Evolutionary conservation across 2,329 filamentous ascomycete genomes (phyloP).

Genomic region (Cercospora canescens): DNA sequence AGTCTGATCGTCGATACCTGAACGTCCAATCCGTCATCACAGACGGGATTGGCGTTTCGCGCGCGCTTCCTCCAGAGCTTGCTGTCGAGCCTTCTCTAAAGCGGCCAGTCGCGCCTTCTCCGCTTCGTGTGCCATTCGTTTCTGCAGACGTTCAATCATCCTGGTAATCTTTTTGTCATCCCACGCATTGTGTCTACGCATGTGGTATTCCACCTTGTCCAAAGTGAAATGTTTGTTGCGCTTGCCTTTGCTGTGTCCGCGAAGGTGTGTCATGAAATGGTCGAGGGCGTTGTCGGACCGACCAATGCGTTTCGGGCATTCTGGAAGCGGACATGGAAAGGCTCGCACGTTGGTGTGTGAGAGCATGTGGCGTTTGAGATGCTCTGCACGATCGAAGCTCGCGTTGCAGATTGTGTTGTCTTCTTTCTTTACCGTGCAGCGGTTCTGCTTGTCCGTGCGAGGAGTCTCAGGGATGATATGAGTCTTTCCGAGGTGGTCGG

Average conservation of each 20-base stretch:
- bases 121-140: conserved; percentile 3
- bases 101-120: conserved; percentile 1
- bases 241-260: conserved; percentile 21
- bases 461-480: neutral
- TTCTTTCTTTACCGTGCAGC: conserved; percentile 17
- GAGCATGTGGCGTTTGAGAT: conserved; percentile 34
- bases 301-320: conserved; percentile 25
- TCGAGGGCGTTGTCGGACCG: conserved; percentile 35
- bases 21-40: neutral
- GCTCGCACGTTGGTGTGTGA: conserved; percentile 23
- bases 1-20: neutral
- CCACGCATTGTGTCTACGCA: conserved; percentile 74
- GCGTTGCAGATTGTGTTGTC: conserved; percentile 21
- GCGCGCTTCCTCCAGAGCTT: neutral
- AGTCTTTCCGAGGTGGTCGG: neutral
- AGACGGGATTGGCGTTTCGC: neutral
- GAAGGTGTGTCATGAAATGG: conserved; percentile 36
- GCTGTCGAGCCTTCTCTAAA: neutral
- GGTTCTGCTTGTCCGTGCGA: conserved; percentile 14
- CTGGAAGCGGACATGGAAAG: conserved; percentile 28
- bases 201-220: conserved; percentile 41
- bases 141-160: conserved; percentile 18
- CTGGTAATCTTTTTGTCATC: conserved; percentile 66
- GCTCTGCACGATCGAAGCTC: conserved; percentile 34
- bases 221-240: conserved; percentile 27